phyloP scores from a whole-genome alignment of 257 asterid genomes.

The Haberlea rhodopensis region DNA sequence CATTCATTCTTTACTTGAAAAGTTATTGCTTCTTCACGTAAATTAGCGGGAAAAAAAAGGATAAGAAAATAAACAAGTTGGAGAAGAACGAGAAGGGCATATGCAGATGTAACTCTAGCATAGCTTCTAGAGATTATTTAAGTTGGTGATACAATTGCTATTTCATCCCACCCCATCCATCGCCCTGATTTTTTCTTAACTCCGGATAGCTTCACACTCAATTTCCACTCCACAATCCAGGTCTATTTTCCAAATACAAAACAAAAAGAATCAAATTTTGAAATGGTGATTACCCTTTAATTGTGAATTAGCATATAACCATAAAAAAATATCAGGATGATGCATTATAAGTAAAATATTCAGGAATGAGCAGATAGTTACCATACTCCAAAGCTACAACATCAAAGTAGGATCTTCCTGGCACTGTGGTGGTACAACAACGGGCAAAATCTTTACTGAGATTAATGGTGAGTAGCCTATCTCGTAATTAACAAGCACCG shows the following conservation, averaged over 20 bases:
- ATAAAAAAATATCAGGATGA: not conserved
- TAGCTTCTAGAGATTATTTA: too few species aligned
- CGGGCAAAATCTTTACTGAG: constrained; percentile 49
- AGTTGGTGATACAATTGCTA: too few species aligned
- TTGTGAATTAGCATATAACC: not conserved
- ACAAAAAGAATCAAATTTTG: not conserved
- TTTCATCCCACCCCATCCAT: too few species aligned
- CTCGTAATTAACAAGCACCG: constrained; percentile 66
- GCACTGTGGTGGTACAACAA: constrained; percentile 43
- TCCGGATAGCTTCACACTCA: too few species aligned
- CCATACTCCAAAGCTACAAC: constrained; percentile 37
- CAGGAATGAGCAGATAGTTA: constrained; percentile 31
- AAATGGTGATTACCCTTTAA: constrained; percentile 4
- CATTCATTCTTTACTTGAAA: not conserved
- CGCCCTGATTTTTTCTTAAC: too few species aligned
- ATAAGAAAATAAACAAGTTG: not conserved
- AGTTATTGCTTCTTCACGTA: not conserved
- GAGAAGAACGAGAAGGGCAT: not conserved
- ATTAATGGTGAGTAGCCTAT: constrained; percentile 70
- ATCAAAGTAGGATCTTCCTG: constrained; percentile 49
- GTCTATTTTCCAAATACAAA: too few species aligned
- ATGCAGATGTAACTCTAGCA: too few species aligned
- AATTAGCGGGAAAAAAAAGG: not conserved
- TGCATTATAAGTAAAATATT: not conserved
- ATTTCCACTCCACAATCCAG: too few species aligned